A percentile compares a stretch with the other conserved stretches of the same genome.
phyloP scores from a whole-genome alignment of 768 basidiomycete species.

The Lenzites betulinus region DNA sequence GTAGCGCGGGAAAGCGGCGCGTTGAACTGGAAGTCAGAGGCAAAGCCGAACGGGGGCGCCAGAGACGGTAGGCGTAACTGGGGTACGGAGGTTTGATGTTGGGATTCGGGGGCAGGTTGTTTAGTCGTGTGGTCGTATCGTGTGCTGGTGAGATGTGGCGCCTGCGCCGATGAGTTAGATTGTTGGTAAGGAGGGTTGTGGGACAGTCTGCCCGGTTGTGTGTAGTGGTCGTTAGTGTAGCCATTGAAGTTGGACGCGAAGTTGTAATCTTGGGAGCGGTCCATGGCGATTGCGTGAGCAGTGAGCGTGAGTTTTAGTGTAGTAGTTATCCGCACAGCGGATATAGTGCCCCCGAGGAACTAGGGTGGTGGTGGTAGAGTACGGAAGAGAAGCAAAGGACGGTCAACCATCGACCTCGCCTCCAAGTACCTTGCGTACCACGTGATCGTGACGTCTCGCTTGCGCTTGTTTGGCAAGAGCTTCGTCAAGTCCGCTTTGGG shows the following conservation, averaged over 20 bases:
- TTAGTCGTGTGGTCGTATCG: neutral
- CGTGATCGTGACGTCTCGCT: slow-evolving; percentile 7
- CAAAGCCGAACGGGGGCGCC: neutral
- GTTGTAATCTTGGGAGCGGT: slow-evolving; percentile 23
- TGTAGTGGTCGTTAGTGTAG: slow-evolving; percentile 11
- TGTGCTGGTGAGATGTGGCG: slow-evolving; percentile 13
- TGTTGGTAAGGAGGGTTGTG: slow-evolving; percentile 17
- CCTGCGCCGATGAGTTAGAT: slow-evolving; percentile 20
- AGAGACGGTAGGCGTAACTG: slow-evolving; percentile 17
- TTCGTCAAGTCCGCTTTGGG: slow-evolving; percentile 12
- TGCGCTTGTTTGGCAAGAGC: neutral
- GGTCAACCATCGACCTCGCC: slow-evolving; percentile 11
- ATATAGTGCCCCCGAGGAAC: neutral
- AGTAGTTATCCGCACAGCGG: slow-evolving; percentile 15
- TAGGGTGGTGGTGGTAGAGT: slow-evolving; percentile 1
- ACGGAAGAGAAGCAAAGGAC: neutral
- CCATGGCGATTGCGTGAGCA: slow-evolving; percentile 18
- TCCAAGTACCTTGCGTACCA: neutral
- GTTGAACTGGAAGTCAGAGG: slow-evolving; percentile 18
- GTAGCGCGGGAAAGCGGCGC: neutral
- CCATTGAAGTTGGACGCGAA: slow-evolving; percentile 18
- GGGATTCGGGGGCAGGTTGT: neutral
- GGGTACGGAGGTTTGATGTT: neutral
- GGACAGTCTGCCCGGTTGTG: neutral
- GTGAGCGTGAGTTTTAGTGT: neutral